Evolutionary conservation across 306 rosid genomes (phyloP).

Genomic region (Dalbergia cochinchinensis): DNA sequence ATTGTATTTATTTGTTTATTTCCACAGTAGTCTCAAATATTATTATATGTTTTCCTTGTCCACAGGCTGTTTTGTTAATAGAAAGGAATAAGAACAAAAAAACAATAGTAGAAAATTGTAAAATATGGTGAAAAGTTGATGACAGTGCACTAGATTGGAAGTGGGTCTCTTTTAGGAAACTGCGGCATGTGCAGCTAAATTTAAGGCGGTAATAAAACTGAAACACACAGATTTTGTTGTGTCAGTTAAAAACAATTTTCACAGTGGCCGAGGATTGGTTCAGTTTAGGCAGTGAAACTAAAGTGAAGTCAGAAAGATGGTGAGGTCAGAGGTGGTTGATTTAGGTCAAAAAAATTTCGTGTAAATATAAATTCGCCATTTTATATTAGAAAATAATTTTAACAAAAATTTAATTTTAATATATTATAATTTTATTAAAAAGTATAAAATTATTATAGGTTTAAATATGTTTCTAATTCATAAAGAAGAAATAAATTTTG

Average conservation of each 20-base stretch:
- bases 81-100: background rate
- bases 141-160: slow-evolving; percentile 37
- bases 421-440: too few species aligned
- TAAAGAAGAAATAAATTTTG: too few species aligned
- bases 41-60: slow-evolving; percentile 32
- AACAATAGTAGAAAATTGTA: slow-evolving; percentile 9
- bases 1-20: slow-evolving; percentile 49
- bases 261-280: slow-evolving; percentile 16
- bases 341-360: too few species aligned
- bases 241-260: slow-evolving; percentile 41
- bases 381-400: too few species aligned
- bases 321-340: background rate
- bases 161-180: slow-evolving; percentile 51
- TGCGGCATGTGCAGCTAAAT: slow-evolving; percentile 40
- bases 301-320: slow-evolving; percentile 11
- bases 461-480: too few species aligned
- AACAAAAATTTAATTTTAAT: too few species aligned
- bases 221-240: slow-evolving; percentile 55
- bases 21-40: background rate
- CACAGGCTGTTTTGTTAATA: slow-evolving; percentile 22
- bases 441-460: too few species aligned
- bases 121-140: slow-evolving; percentile 18
- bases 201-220: slow-evolving; percentile 41
- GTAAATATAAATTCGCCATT: too few species aligned
- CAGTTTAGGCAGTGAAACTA: background rate